phyloP scores from a whole-genome alignment of 163 green algal species.

The Coccomyxa subellipsoidea region DNA sequence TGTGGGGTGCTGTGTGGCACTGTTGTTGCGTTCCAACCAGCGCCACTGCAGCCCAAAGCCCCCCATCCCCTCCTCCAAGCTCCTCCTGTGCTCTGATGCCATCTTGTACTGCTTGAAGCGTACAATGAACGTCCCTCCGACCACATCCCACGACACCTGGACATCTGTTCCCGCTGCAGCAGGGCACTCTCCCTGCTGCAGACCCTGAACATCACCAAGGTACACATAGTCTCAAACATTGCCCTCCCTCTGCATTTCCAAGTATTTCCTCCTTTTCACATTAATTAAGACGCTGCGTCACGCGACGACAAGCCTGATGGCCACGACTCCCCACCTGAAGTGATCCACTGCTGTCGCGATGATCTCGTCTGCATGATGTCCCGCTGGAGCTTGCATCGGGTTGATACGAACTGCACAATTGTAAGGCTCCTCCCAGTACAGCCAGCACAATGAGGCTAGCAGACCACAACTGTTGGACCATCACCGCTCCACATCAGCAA shows the following conservation, averaged over 20 bases:
- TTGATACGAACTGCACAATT: background rate
- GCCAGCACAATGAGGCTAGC: background rate
- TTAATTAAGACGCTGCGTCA: too few species aligned
- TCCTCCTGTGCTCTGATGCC: conserved; percentile 29
- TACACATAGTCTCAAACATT: too few species aligned
- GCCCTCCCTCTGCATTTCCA: too few species aligned
- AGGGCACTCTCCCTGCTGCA: background rate
- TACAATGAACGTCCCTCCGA: conserved; percentile 46
- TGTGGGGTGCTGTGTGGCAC: conserved; percentile 69
- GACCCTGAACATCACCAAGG: too few species aligned
- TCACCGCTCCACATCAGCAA: background rate
- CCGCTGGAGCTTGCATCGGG: background rate
- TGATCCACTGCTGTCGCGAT: too few species aligned
- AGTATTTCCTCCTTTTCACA: too few species aligned
- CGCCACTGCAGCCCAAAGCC: conserved; percentile 37
- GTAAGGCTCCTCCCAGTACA: background rate
- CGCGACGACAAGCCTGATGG: too few species aligned
- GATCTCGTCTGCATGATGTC: background rate
- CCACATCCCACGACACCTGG: conserved; percentile 1
- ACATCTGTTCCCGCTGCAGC: background rate
- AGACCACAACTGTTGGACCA: background rate
- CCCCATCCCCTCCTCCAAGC: conserved; percentile 6
- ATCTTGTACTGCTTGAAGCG: conserved; percentile 49
- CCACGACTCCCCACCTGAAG: too few species aligned
- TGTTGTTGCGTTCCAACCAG: conserved; percentile 73